phyloP scores from a whole-genome alignment of 495 filamentous ascomycete species.

The Aspergillus baeticus region DNA sequence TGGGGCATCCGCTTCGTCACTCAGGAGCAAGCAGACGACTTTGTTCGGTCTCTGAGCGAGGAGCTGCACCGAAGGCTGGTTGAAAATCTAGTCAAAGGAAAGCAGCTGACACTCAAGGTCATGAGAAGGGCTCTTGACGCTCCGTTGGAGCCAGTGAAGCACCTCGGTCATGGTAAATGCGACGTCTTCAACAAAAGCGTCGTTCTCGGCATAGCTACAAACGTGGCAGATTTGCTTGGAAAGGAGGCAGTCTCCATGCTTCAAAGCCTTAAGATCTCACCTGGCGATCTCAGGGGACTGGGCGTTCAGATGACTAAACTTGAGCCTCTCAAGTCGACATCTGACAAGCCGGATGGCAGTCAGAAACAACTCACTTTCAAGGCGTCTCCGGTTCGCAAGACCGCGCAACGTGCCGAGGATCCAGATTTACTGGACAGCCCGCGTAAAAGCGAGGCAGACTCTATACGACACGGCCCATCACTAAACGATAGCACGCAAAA shows the following conservation, averaged over 20 bases:
- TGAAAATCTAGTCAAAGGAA: slow-evolving; percentile 81
- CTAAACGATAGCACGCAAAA: slow-evolving; percentile 59
- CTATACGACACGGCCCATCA: slow-evolving; percentile 35
- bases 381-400: slow-evolving; percentile 35
- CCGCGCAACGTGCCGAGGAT: slow-evolving; percentile 33
- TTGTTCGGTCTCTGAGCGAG: slow-evolving; percentile 75
- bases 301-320: slow-evolving; percentile 92
- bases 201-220: slow-evolving; percentile 77
- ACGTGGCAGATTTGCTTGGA: slow-evolving; percentile 63
- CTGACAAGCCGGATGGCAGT: slow-evolving; percentile 50
- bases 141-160: slow-evolving; percentile 88
- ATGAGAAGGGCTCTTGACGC: slow-evolving; percentile 85
- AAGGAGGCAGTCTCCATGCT: slow-evolving; percentile 83
- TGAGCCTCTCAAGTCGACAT: slow-evolving; percentile 65
- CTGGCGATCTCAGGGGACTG: slow-evolving; percentile 85
- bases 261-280: slow-evolving; percentile 76
- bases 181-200: slow-evolving; percentile 89
- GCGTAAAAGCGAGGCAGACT: slow-evolving; percentile 57
- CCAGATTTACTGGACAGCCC: slow-evolving; percentile 65
- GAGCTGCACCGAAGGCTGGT: slow-evolving; percentile 78
- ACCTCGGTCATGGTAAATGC: slow-evolving; percentile 93
- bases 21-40: slow-evolving; percentile 86
- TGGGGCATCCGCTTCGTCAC: slow-evolving; percentile 96
- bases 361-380: slow-evolving; percentile 65
- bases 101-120: slow-evolving; percentile 86